Conservation (phyloP, 1,139 yeast genomes). For the Arxiozyma telluris region DNA sequence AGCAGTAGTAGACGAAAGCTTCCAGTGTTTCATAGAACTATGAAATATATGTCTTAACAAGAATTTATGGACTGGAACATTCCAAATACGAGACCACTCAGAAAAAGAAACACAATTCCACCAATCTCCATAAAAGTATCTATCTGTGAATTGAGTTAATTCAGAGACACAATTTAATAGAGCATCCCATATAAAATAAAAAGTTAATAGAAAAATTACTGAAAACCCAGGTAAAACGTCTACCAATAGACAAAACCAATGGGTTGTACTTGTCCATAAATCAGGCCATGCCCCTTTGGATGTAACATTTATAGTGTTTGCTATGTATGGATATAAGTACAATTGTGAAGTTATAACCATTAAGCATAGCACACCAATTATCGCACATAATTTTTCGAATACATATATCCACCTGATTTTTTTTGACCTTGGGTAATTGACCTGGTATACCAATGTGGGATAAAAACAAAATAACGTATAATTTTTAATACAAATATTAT, state of each 20-base stretch:
- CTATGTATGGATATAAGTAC: constrained; percentile 59
- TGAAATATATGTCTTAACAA: constrained; percentile 84
- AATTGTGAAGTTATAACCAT: constrained; percentile 74
- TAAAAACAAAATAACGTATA: constrained; percentile 69
- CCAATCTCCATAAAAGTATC: constrained; percentile 89
- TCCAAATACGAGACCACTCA: constrained; percentile 86
- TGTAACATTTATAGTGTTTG: constrained; percentile 26
- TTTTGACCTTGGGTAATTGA: constrained; percentile 65
- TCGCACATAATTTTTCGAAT: constrained; percentile 57
- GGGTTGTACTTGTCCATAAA: constrained; percentile 41
- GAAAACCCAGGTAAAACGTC: constrained; percentile 73
- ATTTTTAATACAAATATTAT: constrained; percentile 50
- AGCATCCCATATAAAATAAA: constrained; percentile 89
- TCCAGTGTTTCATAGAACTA: constrained; percentile 64
- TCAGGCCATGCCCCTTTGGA: constrained; percentile 32
- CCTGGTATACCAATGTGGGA: constrained; percentile 71
- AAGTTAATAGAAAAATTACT: constrained; percentile 59
- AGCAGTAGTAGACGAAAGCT: constrained; percentile 53
- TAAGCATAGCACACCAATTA: constrained; percentile 68
- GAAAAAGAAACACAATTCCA: constrained; percentile 91
- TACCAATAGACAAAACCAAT: constrained; percentile 53
- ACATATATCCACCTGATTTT: constrained; percentile 59
- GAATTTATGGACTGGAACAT: constrained; percentile 83
- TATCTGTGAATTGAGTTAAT: constrained; percentile 67
- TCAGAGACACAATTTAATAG: constrained; percentile 80